Percentiles rank a stretch among this genome's conserved stretches.
Evolutionary conservation across 805 yeast species (phyloP).

Genomic region (Monosporozyma yasuniensis): DNA sequence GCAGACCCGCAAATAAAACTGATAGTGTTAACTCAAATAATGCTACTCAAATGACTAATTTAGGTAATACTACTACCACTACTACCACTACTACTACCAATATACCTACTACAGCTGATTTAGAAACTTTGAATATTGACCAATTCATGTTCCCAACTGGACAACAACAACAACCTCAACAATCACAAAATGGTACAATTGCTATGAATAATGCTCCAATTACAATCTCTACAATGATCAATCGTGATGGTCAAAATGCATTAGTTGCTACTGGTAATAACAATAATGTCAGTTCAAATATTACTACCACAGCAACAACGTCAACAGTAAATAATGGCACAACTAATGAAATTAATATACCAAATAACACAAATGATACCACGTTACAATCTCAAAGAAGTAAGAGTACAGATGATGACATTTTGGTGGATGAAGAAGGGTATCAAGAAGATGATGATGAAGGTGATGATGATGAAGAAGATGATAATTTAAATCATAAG

Average conservation of each 20-base stretch:
- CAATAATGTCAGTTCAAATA: not conserved
- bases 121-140: not conserved
- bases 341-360: not conserved
- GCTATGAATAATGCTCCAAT: not conserved
- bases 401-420: not conserved
- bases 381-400: not conserved
- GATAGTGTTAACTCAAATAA: not conserved
- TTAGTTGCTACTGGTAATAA: not conserved
- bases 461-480: constrained; percentile 5
- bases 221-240: not conserved
- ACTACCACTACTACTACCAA: not conserved
- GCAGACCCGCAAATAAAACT: not conserved
- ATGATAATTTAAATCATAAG: not conserved
- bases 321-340: not conserved
- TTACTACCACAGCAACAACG: not conserved
- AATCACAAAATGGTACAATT: not conserved
- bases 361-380: not conserved
- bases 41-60: not conserved
- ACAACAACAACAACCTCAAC: not conserved
- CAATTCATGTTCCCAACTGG: not conserved
- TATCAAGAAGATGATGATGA: constrained; percentile 15
- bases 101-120: not conserved
- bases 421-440: constrained; percentile 11
- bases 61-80: not conserved
- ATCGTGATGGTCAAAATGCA: not conserved